A percentile compares a stretch with the other conserved stretches of the same genome.
phyloP scores from a whole-genome alignment of 495 filamentous ascomycete genomes.

The Penicillium herquei region DNA sequence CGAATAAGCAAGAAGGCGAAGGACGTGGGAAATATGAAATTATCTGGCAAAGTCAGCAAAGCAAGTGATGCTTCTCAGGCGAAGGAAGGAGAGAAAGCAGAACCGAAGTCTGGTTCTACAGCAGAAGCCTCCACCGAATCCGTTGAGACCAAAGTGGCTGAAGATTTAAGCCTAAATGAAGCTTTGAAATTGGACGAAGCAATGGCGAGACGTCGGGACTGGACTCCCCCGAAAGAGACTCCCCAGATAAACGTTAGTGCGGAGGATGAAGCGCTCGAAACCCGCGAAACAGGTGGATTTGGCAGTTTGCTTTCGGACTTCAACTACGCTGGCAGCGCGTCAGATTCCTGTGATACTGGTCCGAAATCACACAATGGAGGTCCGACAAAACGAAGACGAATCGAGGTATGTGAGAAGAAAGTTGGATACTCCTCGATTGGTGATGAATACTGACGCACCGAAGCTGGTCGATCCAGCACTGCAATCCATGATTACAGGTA shows the following conservation, averaged over 20 bases:
- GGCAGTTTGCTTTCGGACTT: conserved; percentile 33
- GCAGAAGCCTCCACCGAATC: neutral
- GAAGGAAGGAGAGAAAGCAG: conserved; percentile 15
- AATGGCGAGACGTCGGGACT: conserved; percentile 38
- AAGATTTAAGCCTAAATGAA: conserved; percentile 21
- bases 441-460: neutral
- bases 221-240: conserved; percentile 42
- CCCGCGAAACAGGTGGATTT: conserved; percentile 13
- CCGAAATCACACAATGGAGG: conserved; percentile 15
- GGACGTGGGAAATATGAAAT: conserved; percentile 31
- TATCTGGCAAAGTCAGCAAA: conserved; percentile 38
- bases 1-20: conserved; percentile 17
- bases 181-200: conserved; percentile 34
- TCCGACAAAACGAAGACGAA: conserved; percentile 42
- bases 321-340: conserved; percentile 26
- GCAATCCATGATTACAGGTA: conserved; percentile 10
- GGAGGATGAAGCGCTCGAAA: conserved; percentile 9
- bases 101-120: conserved; percentile 8
- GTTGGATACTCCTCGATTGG: neutral
- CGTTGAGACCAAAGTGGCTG: conserved; percentile 1
- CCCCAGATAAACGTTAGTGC: conserved; percentile 3
- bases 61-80: conserved; percentile 12
- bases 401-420: conserved; percentile 32
- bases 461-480: conserved; percentile 32
- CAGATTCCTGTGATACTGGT: conserved; percentile 9